Conservation (phyloP, 176 grass and related monocot species). For the Pontederia crassipes region DNA sequence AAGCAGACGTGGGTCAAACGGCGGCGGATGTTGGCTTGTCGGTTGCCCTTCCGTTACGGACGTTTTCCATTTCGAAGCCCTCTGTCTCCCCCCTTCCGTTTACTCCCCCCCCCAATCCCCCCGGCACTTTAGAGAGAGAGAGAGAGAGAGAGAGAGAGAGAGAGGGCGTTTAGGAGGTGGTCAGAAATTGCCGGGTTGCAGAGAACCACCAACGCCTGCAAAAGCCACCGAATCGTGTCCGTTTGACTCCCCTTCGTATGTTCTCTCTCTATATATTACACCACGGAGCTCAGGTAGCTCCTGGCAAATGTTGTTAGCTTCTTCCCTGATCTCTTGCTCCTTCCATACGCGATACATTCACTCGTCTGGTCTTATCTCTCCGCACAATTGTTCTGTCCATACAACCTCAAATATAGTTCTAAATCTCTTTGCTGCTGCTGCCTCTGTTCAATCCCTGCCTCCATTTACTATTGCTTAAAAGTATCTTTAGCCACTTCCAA, state of each 20-base stretch:
- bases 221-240: constrained; percentile 44
- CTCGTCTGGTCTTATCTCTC: no score
- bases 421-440: background rate
- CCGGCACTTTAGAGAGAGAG: background rate
- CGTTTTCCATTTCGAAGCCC: constrained; percentile 22
- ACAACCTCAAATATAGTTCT: no score
- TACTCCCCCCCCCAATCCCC: constrained; percentile 2
- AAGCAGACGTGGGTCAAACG: constrained; percentile 29
- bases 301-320: background rate
- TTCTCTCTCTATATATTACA: background rate
- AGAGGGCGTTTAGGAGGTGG: background rate
- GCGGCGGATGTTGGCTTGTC: constrained; percentile 55
- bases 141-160: constrained; percentile 3
- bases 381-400: no score
- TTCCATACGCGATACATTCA: no score
- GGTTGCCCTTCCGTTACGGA: constrained; percentile 30
- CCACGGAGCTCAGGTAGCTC: background rate
- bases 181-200: constrained; percentile 51
- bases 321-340: background rate
- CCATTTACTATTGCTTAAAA: background rate
- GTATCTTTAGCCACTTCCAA: background rate
- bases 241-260: constrained; percentile 28
- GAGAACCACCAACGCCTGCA: constrained; percentile 33
- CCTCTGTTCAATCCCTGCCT: background rate
- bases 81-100: constrained; percentile 19